These are phyloP conservation scores for Neolentinus lepideus DNA, from an alignment of 1,284 basidiomycete species.

Conservation along the genomic window DNA sequence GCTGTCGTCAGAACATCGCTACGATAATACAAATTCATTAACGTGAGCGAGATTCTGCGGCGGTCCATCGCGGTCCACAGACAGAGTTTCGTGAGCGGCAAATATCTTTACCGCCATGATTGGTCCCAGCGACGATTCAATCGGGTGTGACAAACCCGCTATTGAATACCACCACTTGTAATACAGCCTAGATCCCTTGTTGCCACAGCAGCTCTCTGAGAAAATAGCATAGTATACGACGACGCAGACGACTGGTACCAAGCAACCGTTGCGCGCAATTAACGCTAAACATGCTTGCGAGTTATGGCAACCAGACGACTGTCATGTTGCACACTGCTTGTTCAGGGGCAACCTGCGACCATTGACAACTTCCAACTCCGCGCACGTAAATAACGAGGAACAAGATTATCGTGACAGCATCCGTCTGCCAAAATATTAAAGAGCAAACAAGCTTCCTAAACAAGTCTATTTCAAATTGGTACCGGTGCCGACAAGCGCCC, in stretches of 20 bases:
- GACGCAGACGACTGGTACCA: background rate
- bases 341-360: background rate
- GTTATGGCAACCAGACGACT: background rate
- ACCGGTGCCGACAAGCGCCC: background rate
- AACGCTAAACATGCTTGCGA: background rate
- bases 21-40: background rate
- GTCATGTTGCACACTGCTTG: background rate
- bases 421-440: background rate
- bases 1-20: background rate
- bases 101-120: background rate
- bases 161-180: background rate
- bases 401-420: background rate
- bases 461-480: background rate
- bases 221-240: background rate
- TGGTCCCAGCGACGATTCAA: background rate
- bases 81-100: background rate
- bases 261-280: conserved; percentile 1
- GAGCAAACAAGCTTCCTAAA: background rate
- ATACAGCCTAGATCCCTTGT: background rate
- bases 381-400: background rate
- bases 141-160: background rate
- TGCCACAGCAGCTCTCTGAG: conserved; percentile 2
- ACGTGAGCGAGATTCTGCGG: background rate
- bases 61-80: background rate
- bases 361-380: background rate